Evolutionary conservation across 441 rosid genomes (phyloP).

Genomic region (Pelargonium myrrhifolium): DNA sequence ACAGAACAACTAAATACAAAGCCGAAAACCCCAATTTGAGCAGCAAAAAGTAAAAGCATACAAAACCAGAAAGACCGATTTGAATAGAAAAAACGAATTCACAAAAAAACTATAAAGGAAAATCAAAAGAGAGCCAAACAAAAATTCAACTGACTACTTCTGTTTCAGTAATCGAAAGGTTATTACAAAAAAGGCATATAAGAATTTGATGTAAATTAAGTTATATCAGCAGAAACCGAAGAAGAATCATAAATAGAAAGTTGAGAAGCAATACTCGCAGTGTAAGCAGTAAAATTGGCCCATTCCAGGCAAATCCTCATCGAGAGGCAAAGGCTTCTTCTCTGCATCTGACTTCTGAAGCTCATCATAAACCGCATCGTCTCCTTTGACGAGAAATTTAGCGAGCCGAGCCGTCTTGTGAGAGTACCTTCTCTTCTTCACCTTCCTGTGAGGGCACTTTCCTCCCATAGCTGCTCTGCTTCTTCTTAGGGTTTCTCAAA

Average conservation of each 20-base stretch:
- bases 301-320: constrained; percentile 93
- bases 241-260: neutral
- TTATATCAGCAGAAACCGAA: neutral
- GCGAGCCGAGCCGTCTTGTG: constrained; percentile 82
- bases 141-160: no score
- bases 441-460: constrained; percentile 86
- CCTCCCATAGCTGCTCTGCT: constrained; percentile 44
- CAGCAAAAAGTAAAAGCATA: no score
- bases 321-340: constrained; percentile 46
- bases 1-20: no score
- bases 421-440: constrained; percentile 85
- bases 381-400: constrained; percentile 76
- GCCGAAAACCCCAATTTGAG: no score
- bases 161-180: no score
- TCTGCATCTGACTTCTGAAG: constrained; percentile 58
- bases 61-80: no score
- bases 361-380: constrained; percentile 71
- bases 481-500: neutral
- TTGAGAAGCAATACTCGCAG: constrained; percentile 57
- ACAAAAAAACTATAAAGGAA: no score
- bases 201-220: no score
- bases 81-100: no score
- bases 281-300: constrained; percentile 87
- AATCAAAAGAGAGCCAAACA: no score
- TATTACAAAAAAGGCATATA: no score